These are phyloP conservation scores for Vigna nakashimae DNA, from an alignment of 306 rosid genomes.

Conservation along the genomic window DNA sequence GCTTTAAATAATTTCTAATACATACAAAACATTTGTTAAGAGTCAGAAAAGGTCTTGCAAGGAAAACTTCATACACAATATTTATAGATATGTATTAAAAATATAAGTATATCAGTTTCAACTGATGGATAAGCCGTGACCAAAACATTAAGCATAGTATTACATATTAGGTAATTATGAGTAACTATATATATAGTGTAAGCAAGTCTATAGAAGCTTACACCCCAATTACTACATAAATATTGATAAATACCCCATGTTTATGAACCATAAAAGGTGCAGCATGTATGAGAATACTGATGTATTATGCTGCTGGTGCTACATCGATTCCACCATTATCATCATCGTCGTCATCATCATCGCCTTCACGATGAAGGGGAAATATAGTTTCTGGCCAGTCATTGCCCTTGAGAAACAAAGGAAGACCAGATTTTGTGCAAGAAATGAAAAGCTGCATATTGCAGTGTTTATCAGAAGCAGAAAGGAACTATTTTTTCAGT, in stretches of 20 bases:
- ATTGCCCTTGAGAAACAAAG: slow-evolving; percentile 35
- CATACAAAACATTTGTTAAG: not conserved
- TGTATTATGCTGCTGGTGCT: slow-evolving; percentile 58
- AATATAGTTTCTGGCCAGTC: slow-evolving; percentile 6
- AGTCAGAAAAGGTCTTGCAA: not conserved
- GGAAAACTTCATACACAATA: not conserved
- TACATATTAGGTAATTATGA: not conserved
- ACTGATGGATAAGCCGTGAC: not conserved
- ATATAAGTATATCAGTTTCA: slow-evolving; percentile 25
- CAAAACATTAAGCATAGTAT: not conserved
- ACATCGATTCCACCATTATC: slow-evolving; percentile 45
- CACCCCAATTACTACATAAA: slow-evolving; percentile 5
- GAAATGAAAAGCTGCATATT: slow-evolving; percentile 44
- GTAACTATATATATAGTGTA: slow-evolving; percentile 11
- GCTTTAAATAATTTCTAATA: not conserved
- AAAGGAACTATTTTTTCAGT: not conserved
- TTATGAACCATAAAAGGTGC: not conserved
- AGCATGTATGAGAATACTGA: slow-evolving; percentile 23
- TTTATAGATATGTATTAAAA: not conserved
- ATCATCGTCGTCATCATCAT: slow-evolving; percentile 52
- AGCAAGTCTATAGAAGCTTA: slow-evolving; percentile 13
- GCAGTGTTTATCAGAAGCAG: not conserved
- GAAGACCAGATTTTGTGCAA: slow-evolving; percentile 31
- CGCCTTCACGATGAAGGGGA: slow-evolving; percentile 20
- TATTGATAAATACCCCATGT: not conserved